These are phyloP conservation scores for Coprinopsis strossmayeri DNA, from an alignment of 768 basidiomycete genomes.

Conservation along the genomic window DNA sequence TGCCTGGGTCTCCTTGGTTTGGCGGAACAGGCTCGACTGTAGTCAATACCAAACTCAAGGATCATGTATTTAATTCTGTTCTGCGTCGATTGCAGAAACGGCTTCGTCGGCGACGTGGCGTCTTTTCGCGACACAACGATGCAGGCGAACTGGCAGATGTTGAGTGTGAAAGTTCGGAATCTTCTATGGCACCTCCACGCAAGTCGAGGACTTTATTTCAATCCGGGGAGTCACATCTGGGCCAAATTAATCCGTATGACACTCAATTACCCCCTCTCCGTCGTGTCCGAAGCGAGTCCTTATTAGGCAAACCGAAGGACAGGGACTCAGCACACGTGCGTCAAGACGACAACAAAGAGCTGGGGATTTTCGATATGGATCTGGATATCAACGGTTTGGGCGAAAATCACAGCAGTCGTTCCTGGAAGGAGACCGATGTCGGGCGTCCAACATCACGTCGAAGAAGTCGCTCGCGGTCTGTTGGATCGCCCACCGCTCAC, in stretches of 20 bases:
- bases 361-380: constrained; percentile 41
- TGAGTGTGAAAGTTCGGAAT: constrained; percentile 19
- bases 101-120: constrained; percentile 30
- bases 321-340: constrained; percentile 19
- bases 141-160: constrained; percentile 37
- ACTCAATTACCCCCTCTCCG: constrained; percentile 37
- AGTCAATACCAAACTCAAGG: constrained; percentile 91
- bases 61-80: constrained; percentile 91
- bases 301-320: constrained; percentile 7
- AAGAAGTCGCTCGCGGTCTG: constrained; percentile 38
- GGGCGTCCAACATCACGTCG: constrained; percentile 31
- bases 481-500: constrained; percentile 24
- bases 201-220: constrained; percentile 32
- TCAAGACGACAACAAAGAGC: constrained; percentile 22
- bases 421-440: constrained; percentile 21
- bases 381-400: constrained; percentile 20
- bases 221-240: constrained; percentile 29
- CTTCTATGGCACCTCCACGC: constrained; percentile 19
- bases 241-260: constrained; percentile 32
- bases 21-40: constrained; percentile 89
- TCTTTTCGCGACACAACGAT: constrained; percentile 34
- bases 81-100: constrained; percentile 66
- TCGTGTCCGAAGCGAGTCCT: constrained; percentile 55
- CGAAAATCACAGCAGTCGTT: constrained; percentile 10
- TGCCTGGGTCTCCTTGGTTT: constrained; percentile 50